Base-by-base conservation (phyloP, 257 asterid genomes). In the Primulina tabacum region DNA sequence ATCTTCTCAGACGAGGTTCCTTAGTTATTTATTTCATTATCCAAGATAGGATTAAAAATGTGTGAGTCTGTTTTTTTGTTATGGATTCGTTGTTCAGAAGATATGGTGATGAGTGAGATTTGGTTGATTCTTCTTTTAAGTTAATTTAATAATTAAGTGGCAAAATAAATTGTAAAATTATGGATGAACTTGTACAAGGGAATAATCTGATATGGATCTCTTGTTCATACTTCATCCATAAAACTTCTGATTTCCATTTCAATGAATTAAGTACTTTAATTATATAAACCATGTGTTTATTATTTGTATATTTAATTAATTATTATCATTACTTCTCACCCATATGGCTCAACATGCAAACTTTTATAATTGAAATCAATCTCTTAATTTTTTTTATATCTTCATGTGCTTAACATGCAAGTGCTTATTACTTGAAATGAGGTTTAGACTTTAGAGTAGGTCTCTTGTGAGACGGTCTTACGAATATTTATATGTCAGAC, bases 101-200 rank as follows among this genome's bases (percentile, higher is more conserved):
- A 79, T 71, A 43, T 12, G 53, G n/a, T 52, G 47, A 73, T 72
- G 77, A 81, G 76, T 72, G 71, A 72, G 78, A 32, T 43, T 33
- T 2, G 20, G 20, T 60, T 40, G 55, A 26, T 26, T 77, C n/a
- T 29, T 55, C 58, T 58, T 52, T 5, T 57, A 18, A 70, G 62
- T 21, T 29, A 59, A 17, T 43, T 68, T 64, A 64, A 61, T 72
- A 65, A 73, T 65, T 5, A 5, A 32, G 34, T 74, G 29, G 57
- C 60, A 55, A 67, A 74, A 78, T 73, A 64, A 79, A 34, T 82
- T 67, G 75, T 72, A 70, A 29, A 50, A 61, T 60, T 72, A 60
- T 64, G 21, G 64, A 73, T 56, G 34, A 71, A 47, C 65, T 43
- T 62, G 77, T 62, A 64, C 71, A 73, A 64, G 81, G 63, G 50